These are phyloP conservation scores for Penicillium sp. DNA, from an alignment of 2,329 filamentous ascomycete species.

Conservation along the genomic window DNA sequence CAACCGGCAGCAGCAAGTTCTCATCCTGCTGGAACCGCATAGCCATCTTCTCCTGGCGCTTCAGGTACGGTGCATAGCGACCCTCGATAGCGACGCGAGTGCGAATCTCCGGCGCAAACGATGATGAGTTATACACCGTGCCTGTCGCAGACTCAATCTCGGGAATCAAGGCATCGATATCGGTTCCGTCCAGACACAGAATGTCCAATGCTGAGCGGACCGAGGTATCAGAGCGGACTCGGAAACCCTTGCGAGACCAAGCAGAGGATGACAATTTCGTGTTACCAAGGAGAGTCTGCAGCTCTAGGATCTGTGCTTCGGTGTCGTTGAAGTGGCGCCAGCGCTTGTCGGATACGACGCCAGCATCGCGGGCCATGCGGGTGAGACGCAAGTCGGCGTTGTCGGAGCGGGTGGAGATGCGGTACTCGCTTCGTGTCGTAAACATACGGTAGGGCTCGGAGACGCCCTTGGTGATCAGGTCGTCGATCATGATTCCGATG, in stretches of 20 bases:
- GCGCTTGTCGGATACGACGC: conserved; percentile 73
- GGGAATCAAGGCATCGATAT: conserved; percentile 57
- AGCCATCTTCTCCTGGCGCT: conserved; percentile 66
- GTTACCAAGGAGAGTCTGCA: conserved; percentile 61
- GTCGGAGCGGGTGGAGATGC: conserved; percentile 86
- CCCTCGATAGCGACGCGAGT: conserved; percentile 76
- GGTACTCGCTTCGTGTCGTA: conserved; percentile 91
- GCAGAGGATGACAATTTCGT: conserved; percentile 59
- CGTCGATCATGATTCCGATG: conserved; percentile 98
- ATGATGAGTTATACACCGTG: conserved; percentile 50
- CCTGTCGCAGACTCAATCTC: conserved; percentile 47
- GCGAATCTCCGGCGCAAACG: conserved; percentile 55
- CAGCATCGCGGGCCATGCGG: conserved; percentile 69
- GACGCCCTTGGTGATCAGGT: conserved; percentile 93
- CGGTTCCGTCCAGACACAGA: conserved; percentile 64
- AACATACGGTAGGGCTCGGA: conserved; percentile 99
- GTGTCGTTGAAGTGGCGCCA: conserved; percentile 71
- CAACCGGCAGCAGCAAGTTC: conserved; percentile 65
- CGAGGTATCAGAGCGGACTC: conserved; percentile 63
- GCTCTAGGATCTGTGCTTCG: conserved; percentile 63
- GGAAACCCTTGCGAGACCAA: conserved; percentile 71
- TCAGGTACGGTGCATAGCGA: conserved; percentile 82
- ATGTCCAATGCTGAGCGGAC: conserved; percentile 76
- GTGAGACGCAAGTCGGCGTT: conserved; percentile 91
- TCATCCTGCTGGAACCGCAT: conserved; percentile 74